These are phyloP conservation scores for Candida ovalis DNA, from an alignment of 805 yeast species.

Conservation along the genomic window DNA sequence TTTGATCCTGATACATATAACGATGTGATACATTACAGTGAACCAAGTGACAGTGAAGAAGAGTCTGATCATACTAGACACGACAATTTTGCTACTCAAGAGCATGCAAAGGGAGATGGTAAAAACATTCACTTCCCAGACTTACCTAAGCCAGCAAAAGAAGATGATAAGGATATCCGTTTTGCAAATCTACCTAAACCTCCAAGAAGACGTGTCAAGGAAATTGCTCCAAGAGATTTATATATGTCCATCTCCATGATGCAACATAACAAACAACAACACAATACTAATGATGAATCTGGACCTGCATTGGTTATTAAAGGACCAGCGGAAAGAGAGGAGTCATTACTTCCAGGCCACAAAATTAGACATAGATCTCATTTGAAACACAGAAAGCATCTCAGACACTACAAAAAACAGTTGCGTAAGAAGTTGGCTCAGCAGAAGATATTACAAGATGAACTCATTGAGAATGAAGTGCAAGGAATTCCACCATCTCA, in stretches of 20 bases:
- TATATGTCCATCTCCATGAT: constrained; percentile 79
- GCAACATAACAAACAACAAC: constrained; percentile 44
- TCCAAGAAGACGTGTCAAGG: constrained; percentile 34
- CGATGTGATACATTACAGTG: constrained; percentile 33
- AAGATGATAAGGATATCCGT: constrained; percentile 37
- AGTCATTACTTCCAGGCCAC: constrained; percentile 29
- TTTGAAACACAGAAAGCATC: constrained; percentile 20
- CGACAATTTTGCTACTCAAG: background rate
- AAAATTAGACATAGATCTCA: constrained; percentile 14
- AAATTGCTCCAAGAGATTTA: constrained; percentile 79
- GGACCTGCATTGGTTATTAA: constrained; percentile 77
- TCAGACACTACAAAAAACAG: constrained; percentile 13
- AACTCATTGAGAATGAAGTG: constrained; percentile 3
- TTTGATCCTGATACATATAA: constrained; percentile 8
- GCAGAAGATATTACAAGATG: constrained; percentile 7
- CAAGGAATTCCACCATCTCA: background rate
- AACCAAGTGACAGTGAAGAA: constrained; percentile 39
- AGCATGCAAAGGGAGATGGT: background rate
- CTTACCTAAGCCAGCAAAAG: background rate
- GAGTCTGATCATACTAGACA: constrained; percentile 10
- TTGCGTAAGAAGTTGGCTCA: constrained; percentile 11
- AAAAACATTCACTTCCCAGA: constrained; percentile 45
- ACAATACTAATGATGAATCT: constrained; percentile 42
- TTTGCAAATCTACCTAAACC: constrained; percentile 63
- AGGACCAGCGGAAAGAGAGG: constrained; percentile 76